Evolutionary conservation across 495 filamentous ascomycete species (phyloP), one percentile per base, ranked within the genome.

Genomic region (Podospora appendiculata): DNA sequence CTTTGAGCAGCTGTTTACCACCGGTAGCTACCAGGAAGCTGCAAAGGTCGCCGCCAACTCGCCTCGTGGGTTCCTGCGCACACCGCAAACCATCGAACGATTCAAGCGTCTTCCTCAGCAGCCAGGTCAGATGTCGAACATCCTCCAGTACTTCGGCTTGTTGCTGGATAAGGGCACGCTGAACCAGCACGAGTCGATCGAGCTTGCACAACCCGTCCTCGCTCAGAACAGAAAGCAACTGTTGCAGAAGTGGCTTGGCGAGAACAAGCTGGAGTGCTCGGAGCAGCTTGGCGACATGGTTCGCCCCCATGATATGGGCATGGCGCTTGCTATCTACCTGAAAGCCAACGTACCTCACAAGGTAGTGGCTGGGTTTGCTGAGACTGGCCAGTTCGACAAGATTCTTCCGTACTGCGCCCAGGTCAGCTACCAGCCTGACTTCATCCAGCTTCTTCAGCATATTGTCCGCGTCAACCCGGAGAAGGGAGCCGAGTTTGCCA

Each of bases 61-160:
- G 8, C 93, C 93, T 6, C 84, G 90, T 40, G 93, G 94, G 14
- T 99, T 96, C 76, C 73, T 99, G 48, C 87, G 93, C 47, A 96
- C 93, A 0, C 81, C 87, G 1, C 85, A 94, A 59, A 99, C 94
- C 0, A 96, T 96, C 53, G 89, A 95, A 72, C 80, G 85, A 48
- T 95, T 99, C 75, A 96, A 95, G 80, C 81, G 82, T 58, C 77
- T 91, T 33, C 87, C 88, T 16, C 77, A 82, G 35, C 78, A 85
- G 56, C 79, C 80, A 6, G 85, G 84, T 13, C 83, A 91, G 65
- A 85, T 97, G 73, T 94, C 92, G 10, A 81, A 90, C 54, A 95
- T 96, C 51, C 80, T 99, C 45, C 92, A 96, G 64, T 99, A 97
- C 73, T 99, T 99, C 57, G 92, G 94, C 51, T 87, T 96, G 81